Conservation (phyloP, 2,329 filamentous ascomycete genomes). For the Colletotrichum plurivorum region DNA sequence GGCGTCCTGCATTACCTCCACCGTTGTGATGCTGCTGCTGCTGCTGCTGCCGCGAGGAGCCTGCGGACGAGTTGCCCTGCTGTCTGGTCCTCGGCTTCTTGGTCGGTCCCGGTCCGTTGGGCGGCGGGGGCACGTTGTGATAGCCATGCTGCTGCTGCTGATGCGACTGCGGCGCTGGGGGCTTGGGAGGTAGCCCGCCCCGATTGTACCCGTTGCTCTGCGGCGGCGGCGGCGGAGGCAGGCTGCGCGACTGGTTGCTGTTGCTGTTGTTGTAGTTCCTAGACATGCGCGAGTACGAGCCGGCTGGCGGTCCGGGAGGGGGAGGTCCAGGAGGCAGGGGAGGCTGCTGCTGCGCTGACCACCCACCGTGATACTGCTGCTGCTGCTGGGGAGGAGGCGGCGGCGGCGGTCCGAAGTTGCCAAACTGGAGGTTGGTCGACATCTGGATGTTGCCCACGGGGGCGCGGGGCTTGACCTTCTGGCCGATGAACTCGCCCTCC, state of each 20-base stretch:
- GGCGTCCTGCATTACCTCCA: conserved; percentile 20
- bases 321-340: conserved; percentile 57
- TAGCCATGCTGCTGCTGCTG: conserved; percentile 33
- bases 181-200: conserved; percentile 31
- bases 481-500: conserved; percentile 57
- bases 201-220: conserved; percentile 21
- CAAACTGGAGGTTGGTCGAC: conserved; percentile 57
- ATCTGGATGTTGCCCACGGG: conserved; percentile 54
- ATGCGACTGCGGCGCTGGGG: conserved; percentile 33
- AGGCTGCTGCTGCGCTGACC: conserved; percentile 46
- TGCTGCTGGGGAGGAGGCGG: conserved; percentile 36
- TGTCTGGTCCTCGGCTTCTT: conserved; percentile 34
- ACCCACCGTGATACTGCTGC: conserved; percentile 36
- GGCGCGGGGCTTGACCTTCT: conserved; percentile 49
- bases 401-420: conserved; percentile 34
- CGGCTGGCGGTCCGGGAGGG: conserved; percentile 47
- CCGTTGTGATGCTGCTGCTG: conserved; percentile 31
- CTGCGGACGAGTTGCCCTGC: conserved; percentile 23
- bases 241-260: conserved; percentile 27
- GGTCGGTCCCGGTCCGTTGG: conserved; percentile 32
- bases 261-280: conserved; percentile 31
- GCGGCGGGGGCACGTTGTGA: conserved; percentile 34
- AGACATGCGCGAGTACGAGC: conserved; percentile 42
- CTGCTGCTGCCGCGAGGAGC: conserved; percentile 9
- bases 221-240: conserved; percentile 7